Evolutionary conservation across 805 yeast species (phyloP).

Genomic region (Yamadazyma paraphyllophila): DNA sequence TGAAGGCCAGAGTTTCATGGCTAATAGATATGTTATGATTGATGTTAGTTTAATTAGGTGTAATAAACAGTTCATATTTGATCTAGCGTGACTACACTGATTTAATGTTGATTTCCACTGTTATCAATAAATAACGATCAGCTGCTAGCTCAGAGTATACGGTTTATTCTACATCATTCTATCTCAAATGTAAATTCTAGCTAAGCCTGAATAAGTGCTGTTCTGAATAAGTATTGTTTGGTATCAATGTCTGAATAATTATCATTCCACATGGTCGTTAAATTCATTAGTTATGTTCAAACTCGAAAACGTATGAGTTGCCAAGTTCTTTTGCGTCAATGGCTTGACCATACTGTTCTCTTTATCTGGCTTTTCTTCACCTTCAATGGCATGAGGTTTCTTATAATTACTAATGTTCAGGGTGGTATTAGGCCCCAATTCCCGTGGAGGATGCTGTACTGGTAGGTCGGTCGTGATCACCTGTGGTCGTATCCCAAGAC

Average conservation of each 20-base stretch:
- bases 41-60: no score
- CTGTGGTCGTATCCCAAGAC: slow-evolving; percentile 42
- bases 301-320: slow-evolving; percentile 21
- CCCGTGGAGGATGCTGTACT: slow-evolving; percentile 8
- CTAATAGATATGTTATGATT: no score
- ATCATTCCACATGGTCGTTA: slow-evolving; percentile 20
- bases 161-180: no score
- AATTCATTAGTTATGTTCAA: slow-evolving; percentile 14
- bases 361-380: slow-evolving; percentile 19
- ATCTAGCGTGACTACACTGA: no score
- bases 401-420: slow-evolving; percentile 5
- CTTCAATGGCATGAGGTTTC: slow-evolving; percentile 5
- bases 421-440: slow-evolving; percentile 11
- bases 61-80: no score
- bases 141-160: no score
- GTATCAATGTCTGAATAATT: background rate
- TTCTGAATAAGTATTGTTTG: no score
- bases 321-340: slow-evolving; percentile 30
- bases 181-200: no score
- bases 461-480: slow-evolving; percentile 34
- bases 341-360: slow-evolving; percentile 17
- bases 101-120: no score
- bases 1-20: no score
- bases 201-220: no score
- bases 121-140: no score